These are phyloP conservation scores for Fusarium secorum DNA, from an alignment of 2,329 filamentous ascomycete species.

Conservation along the genomic window DNA sequence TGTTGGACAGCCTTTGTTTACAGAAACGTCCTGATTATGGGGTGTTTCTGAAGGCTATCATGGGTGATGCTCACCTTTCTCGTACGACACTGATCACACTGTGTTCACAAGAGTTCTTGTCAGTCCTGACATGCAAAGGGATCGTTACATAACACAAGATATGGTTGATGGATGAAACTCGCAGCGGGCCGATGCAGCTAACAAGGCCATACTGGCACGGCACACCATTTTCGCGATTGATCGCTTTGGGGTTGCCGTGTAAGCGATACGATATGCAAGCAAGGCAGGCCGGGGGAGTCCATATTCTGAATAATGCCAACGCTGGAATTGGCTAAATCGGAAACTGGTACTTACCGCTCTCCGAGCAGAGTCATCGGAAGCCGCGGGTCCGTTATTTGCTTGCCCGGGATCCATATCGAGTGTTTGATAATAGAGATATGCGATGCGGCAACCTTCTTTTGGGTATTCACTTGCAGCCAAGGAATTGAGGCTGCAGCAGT, in stretches of 20 bases:
- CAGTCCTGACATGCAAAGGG: not conserved
- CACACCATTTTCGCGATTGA: not conserved
- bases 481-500: not conserved
- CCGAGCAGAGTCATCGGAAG: conserved; percentile 47
- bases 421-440: not conserved
- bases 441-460: not conserved
- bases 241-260: not conserved
- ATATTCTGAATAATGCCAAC: not conserved
- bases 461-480: not conserved
- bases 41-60: not conserved
- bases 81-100: conserved; percentile 57
- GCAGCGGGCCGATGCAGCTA: not conserved
- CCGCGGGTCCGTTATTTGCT: conserved; percentile 41
- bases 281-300: not conserved
- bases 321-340: conserved; percentile 7
- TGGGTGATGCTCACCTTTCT: conserved; percentile 49
- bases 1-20: not conserved
- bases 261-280: not conserved
- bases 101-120: conserved; percentile 5
- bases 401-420: conserved; percentile 30
- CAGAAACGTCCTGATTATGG: conserved; percentile 5
- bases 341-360: conserved; percentile 48
- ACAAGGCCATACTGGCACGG: not conserved
- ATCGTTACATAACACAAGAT: not conserved
- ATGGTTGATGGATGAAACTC: not conserved